Conservation (phyloP, 1,284 basidiomycete genomes). For the Ceratobasidium sp. region DNA sequence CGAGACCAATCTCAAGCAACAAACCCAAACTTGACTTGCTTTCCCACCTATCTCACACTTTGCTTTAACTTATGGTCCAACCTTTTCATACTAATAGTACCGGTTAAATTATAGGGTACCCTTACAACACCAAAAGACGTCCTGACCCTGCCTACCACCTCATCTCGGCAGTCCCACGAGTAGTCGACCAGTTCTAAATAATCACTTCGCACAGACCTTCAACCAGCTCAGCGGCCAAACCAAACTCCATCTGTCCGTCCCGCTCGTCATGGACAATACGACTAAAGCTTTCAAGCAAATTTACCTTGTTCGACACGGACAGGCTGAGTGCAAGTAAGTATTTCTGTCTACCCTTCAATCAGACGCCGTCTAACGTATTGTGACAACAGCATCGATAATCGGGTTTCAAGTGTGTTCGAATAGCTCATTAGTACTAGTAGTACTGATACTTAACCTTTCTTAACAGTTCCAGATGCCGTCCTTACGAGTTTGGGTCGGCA, state of each 20-base stretch:
- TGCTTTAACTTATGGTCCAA: no score
- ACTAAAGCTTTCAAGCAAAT: conserved; percentile 18
- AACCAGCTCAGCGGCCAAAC: no score
- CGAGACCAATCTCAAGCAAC: no score
- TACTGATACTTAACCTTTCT: background rate
- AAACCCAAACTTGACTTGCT: no score
- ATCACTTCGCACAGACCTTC: no score
- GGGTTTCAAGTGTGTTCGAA: conserved; percentile 3
- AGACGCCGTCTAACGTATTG: background rate
- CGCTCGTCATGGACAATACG: background rate
- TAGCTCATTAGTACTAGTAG: background rate
- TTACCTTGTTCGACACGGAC: conserved; percentile 39
- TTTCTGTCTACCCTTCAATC: background rate
- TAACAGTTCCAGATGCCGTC: conserved; percentile 26
- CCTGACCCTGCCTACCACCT: background rate
- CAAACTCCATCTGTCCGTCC: no score
- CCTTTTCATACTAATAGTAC: no score
- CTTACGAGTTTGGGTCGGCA: conserved; percentile 33
- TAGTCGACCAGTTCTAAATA: background rate
- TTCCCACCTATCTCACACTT: no score
- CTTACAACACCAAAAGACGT: no score
- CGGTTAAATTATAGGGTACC: no score
- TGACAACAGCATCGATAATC: conserved; percentile 2
- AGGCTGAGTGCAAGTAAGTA: conserved; percentile 44
- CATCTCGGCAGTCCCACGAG: conserved; percentile 25